Percentiles rank a stretch among this genome's conserved stretches.
phyloP scores from a whole-genome alignment of 192 early-diverging fungal genomes.

The Chytriomyces sp. region DNA sequence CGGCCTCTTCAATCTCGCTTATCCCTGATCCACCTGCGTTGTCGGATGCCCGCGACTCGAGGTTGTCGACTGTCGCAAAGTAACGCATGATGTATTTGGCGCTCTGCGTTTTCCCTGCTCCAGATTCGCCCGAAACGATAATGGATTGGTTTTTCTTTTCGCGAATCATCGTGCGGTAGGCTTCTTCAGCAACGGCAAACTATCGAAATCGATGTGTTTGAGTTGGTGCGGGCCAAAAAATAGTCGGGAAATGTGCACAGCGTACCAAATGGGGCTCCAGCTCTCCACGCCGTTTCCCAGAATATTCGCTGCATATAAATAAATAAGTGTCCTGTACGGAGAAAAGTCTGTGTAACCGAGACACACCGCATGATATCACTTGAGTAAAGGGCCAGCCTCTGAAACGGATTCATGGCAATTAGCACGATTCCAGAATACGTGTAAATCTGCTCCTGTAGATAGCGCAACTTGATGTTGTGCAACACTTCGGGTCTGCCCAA shows the following conservation, averaged over 20 bases:
- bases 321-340: neutral
- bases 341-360: neutral
- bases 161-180: constrained; percentile 93
- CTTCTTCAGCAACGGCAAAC: constrained; percentile 98
- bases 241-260: neutral
- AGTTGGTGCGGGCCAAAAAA: neutral
- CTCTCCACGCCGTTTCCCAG: constrained; percentile 89
- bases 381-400: constrained; percentile 80
- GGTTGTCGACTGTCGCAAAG: constrained; percentile 71
- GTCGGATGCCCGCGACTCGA: constrained; percentile 18
- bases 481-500: constrained; percentile 69
- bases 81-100: constrained; percentile 99
- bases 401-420: constrained; percentile 97
- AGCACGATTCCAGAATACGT: constrained; percentile 99
- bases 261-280: constrained; percentile 88
- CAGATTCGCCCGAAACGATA: constrained; percentile 93
- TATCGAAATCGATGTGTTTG: neutral
- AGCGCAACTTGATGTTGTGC: constrained; percentile 89
- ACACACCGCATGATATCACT: constrained; percentile 74
- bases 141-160: constrained; percentile 96
- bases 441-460: constrained; percentile 93
- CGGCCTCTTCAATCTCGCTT: constrained; percentile 60
- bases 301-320: constrained; percentile 64
- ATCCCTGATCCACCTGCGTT: neutral
- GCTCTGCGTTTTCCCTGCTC: constrained; percentile 95